Conservation (phyloP, 306 rosid genomes). For the Fragaria vesca region DNA sequence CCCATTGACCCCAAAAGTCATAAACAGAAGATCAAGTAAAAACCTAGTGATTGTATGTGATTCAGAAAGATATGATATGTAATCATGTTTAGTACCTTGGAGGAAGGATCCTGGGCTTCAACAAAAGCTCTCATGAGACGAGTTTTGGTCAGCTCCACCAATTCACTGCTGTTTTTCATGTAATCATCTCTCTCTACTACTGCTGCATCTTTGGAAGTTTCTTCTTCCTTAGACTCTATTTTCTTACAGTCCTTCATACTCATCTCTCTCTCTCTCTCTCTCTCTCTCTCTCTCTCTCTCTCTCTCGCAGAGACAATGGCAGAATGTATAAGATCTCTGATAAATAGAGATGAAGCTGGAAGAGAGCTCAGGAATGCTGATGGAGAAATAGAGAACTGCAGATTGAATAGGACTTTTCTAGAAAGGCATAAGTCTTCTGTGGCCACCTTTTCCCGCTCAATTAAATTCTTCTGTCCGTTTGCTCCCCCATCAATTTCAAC, state of each 20-base stretch:
- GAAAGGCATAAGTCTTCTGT: background rate
- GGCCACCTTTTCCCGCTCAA: background rate
- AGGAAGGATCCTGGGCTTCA: conserved; percentile 28
- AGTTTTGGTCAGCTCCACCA: conserved; percentile 14
- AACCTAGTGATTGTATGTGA: background rate
- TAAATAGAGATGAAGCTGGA: background rate
- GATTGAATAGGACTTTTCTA: background rate
- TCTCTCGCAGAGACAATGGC: background rate
- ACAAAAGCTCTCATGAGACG: conserved; percentile 25
- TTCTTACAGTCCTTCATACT: background rate
- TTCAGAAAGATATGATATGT: background rate
- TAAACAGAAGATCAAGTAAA: background rate
- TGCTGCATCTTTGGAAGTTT: background rate
- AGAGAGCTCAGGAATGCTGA: background rate
- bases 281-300: background rate
- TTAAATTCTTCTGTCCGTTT: background rate
- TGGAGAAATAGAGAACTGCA: background rate
- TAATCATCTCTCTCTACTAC: background rate
- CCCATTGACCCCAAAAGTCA: background rate
- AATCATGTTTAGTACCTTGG: conserved; percentile 16
- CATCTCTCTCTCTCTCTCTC: background rate
- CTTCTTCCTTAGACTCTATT: background rate
- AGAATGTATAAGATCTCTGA: background rate
- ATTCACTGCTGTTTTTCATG: background rate
- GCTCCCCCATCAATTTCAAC: background rate